These are phyloP conservation scores for Papiliotrema nemorosa DNA, from an alignment of 1,284 basidiomycete genomes.

Conservation along the genomic window DNA sequence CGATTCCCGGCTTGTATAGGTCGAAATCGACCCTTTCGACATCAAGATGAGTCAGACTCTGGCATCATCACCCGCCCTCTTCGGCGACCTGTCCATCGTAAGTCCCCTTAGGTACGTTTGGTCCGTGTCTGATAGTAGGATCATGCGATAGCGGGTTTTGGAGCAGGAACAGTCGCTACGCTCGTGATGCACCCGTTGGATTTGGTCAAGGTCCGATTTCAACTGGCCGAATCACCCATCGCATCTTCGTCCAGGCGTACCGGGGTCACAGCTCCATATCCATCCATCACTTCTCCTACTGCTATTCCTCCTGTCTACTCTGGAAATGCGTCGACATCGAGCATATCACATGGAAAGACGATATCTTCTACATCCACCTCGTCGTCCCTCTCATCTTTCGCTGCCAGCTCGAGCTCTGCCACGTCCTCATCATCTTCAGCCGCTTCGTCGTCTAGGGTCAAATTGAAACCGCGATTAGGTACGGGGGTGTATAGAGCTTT, in stretches of 20 bases:
- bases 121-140: slow-evolving; percentile 51
- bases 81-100: slow-evolving; percentile 46
- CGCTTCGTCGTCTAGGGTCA: slow-evolving; percentile 9
- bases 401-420: background rate
- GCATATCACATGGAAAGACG: slow-evolving; percentile 1
- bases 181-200: slow-evolving; percentile 98
- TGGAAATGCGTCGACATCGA: too few relatives aligned
- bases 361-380: slow-evolving; percentile 7
- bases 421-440: slow-evolving; percentile 4
- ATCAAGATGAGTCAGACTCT: slow-evolving; percentile 10
- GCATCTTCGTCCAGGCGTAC: too few relatives aligned
- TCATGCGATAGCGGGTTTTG: slow-evolving; percentile 90
- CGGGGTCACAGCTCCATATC: too few relatives aligned
- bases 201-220: slow-evolving; percentile 91
- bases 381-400: background rate
- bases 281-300: too few relatives aligned
- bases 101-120: slow-evolving; percentile 7
- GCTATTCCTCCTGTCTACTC: too few relatives aligned
- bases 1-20: too few relatives aligned
- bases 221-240: slow-evolving; percentile 69
- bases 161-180: slow-evolving; percentile 87
- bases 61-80: slow-evolving; percentile 29
- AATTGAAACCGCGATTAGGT: slow-evolving; percentile 59
- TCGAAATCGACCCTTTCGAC: too few relatives aligned
- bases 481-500: slow-evolving; percentile 74